Conservation (phyloP, 495 filamentous ascomycete species). For the Podospora didyma region DNA sequence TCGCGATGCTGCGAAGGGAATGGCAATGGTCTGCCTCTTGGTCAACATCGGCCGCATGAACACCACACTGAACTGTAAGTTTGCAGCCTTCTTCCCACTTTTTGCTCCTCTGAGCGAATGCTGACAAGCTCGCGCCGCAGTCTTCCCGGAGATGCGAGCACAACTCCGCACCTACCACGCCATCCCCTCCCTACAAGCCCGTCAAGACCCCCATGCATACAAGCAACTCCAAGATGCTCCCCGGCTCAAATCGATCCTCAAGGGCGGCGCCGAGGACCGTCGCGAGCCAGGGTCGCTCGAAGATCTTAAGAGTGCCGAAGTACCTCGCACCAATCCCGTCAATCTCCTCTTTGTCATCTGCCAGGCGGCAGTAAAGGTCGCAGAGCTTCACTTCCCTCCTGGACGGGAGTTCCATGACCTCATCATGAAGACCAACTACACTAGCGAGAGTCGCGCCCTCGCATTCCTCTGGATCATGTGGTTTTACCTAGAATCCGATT, state of each 20-base stretch:
- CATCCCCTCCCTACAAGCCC: slow-evolving; percentile 91
- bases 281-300: slow-evolving; percentile 81
- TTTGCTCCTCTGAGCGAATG: background rate
- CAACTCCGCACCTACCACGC: slow-evolving; percentile 97
- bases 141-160: slow-evolving; percentile 99
- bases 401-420: slow-evolving; percentile 92
- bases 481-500: slow-evolving; percentile 98
- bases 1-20: slow-evolving; percentile 84
- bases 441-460: slow-evolving; percentile 75
- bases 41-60: slow-evolving; percentile 99
- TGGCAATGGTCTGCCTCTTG: slow-evolving; percentile 98
- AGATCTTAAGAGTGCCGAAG: slow-evolving; percentile 60
- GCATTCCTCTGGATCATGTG: slow-evolving; percentile 98
- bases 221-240: slow-evolving; percentile 98
- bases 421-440: slow-evolving; percentile 82
- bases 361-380: slow-evolving; percentile 84
- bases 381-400: slow-evolving; percentile 85
- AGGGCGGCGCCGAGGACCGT: slow-evolving; percentile 93
- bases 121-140: slow-evolving; percentile 53
- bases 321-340: slow-evolving; percentile 92
- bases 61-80: slow-evolving; percentile 91
- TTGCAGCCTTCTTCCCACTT: slow-evolving; percentile 1
- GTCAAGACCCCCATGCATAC: slow-evolving; percentile 91
- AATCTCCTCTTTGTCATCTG: slow-evolving; percentile 95
- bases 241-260: slow-evolving; percentile 92